These are phyloP conservation scores for Quercus wislizeni DNA, from an alignment of 306 rosid species.

Conservation along the genomic window DNA sequence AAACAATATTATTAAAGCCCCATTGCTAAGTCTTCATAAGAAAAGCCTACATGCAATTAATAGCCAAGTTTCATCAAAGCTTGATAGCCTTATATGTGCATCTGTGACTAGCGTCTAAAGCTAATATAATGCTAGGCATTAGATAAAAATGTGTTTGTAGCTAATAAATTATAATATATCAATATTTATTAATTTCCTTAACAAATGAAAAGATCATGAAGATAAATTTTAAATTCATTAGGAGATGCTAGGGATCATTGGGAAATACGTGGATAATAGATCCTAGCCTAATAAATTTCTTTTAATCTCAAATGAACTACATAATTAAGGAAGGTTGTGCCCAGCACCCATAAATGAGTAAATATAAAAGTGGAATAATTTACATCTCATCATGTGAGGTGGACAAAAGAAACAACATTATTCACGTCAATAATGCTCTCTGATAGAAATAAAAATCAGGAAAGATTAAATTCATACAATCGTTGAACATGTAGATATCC, in stretches of 20 bases:
- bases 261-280: not conserved
- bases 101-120: not conserved
- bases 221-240: not conserved
- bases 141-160: not conserved
- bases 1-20: not conserved
- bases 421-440: not conserved
- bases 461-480: conserved; percentile 51
- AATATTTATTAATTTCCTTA: not conserved
- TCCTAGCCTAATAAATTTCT: not conserved
- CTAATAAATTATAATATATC: not conserved
- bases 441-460: not conserved
- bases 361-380: not conserved
- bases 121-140: not conserved
- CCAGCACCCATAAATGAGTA: not conserved
- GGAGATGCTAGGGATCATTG: not conserved
- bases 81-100: not conserved
- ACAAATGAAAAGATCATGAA: not conserved
- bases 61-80: not conserved
- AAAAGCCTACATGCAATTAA: not conserved
- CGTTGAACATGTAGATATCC: conserved; percentile 71
- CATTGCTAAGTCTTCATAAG: not conserved
- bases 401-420: not conserved
- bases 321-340: not conserved
- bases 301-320: not conserved
- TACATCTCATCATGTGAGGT: not conserved